A percentile compares a stretch with the other conserved stretches of the same genome.
phyloP scores from a whole-genome alignment of 768 basidiomycete species.

The Tricholoma hemisulphureum region DNA sequence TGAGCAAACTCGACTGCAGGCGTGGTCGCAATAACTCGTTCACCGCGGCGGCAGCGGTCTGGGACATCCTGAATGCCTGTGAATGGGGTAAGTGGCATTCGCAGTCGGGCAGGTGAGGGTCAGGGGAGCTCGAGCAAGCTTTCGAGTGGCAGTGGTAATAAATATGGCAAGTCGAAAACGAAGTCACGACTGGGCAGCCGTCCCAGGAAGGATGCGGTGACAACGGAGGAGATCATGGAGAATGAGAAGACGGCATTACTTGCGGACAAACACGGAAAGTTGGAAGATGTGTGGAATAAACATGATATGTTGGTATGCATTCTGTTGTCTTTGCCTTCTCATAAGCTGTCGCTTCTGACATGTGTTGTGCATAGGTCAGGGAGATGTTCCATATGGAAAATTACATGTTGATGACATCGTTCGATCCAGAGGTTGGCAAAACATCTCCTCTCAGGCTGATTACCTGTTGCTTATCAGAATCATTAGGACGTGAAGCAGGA shows the following conservation, averaged over 20 bases:
- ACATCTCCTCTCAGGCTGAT: not conserved
- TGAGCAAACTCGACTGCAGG: conserved; percentile 10
- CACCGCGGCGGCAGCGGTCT: conserved; percentile 6
- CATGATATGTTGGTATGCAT: conserved; percentile 75
- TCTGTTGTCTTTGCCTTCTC: conserved; percentile 3
- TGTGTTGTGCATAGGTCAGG: conserved; percentile 52
- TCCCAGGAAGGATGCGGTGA: conserved; percentile 7
- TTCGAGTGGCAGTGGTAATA: conserved; percentile 7
- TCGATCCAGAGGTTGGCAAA: conserved; percentile 64
- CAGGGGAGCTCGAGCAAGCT: conserved; percentile 6
- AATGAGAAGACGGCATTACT: conserved; percentile 47
- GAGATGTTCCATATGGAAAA: conserved; percentile 88
- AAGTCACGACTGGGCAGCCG: conserved; percentile 11
- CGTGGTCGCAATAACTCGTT: conserved; percentile 6
- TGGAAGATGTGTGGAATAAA: conserved; percentile 56
- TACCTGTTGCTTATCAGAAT: conserved; percentile 6
- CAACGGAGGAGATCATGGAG: conserved; percentile 28
- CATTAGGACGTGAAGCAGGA: conserved; percentile 70
- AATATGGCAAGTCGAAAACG: conserved; percentile 21
- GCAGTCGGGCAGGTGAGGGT: conserved; percentile 2
- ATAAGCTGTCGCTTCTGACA: not conserved
- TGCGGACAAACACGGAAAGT: conserved; percentile 54
- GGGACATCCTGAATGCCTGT: conserved; percentile 7
- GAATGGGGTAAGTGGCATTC: conserved; percentile 12
- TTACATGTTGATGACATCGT: conserved; percentile 72